These are phyloP conservation scores for Calocybe gambosa DNA, from an alignment of 1,284 basidiomycete species.

Conservation along the genomic window DNA sequence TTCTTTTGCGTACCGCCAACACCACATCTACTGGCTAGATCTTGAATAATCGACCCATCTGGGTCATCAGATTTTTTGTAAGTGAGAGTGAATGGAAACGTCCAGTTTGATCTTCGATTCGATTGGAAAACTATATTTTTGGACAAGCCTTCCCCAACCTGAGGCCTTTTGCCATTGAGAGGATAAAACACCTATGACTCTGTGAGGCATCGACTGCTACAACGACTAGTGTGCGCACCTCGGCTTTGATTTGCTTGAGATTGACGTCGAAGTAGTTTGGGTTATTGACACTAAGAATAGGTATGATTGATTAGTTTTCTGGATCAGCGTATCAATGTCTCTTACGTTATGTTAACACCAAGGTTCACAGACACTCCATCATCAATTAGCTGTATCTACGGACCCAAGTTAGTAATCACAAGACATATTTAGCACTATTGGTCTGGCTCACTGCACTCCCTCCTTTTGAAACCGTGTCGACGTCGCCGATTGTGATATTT, in stretches of 20 bases:
- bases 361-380: slow-evolving; percentile 59
- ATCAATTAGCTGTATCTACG: slow-evolving; percentile 30
- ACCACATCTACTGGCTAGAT: slow-evolving; percentile 69
- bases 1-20: slow-evolving; percentile 32
- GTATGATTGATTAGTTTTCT: neutral
- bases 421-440: slow-evolving; percentile 7
- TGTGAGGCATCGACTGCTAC: slow-evolving; percentile 4
- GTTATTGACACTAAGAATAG: slow-evolving; percentile 60
- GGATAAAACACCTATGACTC: slow-evolving; percentile 63
- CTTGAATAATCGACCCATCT: slow-evolving; percentile 51
- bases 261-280: slow-evolving; percentile 82
- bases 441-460: slow-evolving; percentile 32
- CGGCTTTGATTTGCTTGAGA: slow-evolving; percentile 64
- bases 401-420: slow-evolving; percentile 3
- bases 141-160: slow-evolving; percentile 63
- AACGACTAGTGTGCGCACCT: slow-evolving; percentile 30
- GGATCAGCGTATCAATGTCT: slow-evolving; percentile 20
- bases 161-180: slow-evolving; percentile 47
- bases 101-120: slow-evolving; percentile 65
- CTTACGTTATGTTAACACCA: slow-evolving; percentile 60
- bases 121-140: slow-evolving; percentile 61
- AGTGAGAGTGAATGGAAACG: slow-evolving; percentile 74
- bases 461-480: slow-evolving; percentile 35
- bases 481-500: slow-evolving; percentile 56
- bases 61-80: slow-evolving; percentile 65